Evolutionary conservation across 75 land plant genomes (phyloP), one percentile per base, ranked within the genome.

Genomic region (Azolla pinnata): DNA sequence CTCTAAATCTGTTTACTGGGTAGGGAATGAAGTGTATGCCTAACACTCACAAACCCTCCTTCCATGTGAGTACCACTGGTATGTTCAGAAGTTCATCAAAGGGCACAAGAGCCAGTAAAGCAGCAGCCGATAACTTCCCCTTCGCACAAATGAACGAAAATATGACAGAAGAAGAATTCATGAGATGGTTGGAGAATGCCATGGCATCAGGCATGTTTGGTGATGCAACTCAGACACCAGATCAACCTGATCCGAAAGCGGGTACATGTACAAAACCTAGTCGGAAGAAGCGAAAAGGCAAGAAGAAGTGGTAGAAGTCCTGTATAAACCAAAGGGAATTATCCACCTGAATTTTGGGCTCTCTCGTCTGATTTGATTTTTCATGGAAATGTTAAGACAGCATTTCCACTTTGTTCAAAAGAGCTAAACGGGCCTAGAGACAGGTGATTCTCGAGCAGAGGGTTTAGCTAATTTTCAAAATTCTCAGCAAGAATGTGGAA

Each of bases 1-100:
- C n/a, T n/a, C n/a, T n/a, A n/a, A n/a, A n/a, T n/a, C n/a, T n/a
- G n/a, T n/a, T n/a, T 8, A 29, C 9, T 12, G 12, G 64, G 25
- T 79, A 92, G 97, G 97, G 97, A 60, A 83, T 88, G 90, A 85
- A 83, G 78, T 92, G 97, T 62, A 79, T 88, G 7, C 76, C 82
- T 16, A 87, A 87, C 69, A 78, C 82, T n/a, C 91, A 87, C 73
- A 87, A 78, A 57, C 84, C 91, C 59, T 85, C 78, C 44, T 87
- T 87, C 49, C 87, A 81, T 44, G 87, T 87, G 23, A 81, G 79
- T 70, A 81, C 91, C 8, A 71, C 62, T 32, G 31, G 81, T 14
- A 46, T 49, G 21, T 61, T 75, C 8, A 87, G 79, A 57, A 61
- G 33, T 28, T 18, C 4, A 60, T 35, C 47, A 7, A 63, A 38